Base-by-base conservation (phyloP, 768 basidiomycete genomes). In the Psilocybe tampanensis region DNA sequence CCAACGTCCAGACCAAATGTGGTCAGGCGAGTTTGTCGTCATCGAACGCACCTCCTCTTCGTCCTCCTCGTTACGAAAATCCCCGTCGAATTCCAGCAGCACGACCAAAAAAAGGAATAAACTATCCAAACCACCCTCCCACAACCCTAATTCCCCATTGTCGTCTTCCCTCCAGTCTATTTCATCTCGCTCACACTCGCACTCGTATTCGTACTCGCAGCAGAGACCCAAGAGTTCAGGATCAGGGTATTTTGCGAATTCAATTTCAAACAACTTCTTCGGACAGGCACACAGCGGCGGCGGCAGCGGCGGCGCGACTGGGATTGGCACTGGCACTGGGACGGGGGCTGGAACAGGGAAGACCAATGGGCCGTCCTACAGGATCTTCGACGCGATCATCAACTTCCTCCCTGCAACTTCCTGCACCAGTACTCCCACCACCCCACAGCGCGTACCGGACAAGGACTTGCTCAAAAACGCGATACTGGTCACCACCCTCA, bases 381-480 rank as follows among this genome's bases (percentile, higher is more conserved):
- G 66, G 70, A 34, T 62, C 70, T 80, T 82, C 55, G 77, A 78
- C 54, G 76, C 76, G 8, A 60, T 82, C 15, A 55, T 82, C 58
- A 78, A 77, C 45, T 80, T 79, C 60, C 67, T 82, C n/a, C 76
- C 79, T 9, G 4, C 36, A 12, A 9, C n/a, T 45, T 45, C 44
- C 47, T 19, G 17, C 23, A 15, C 23, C 47, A 17, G n/a, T 7
- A n/a, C 12, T 8, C 5, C 47, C 47, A 47, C 3, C n/a, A 9
- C 29, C 8, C 13, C 8, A 0, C 33, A 68, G 3, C 55, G 55
- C 17, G 54, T 76, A 1, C 69, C 73, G 0, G 80, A 82, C 36
- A 79, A 78, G 58, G 70, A 70, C 11, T 64, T 80, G 4, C 62
- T 80, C 4, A 80, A 80, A 52, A 71, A 77, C 55, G 71, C 76